Base-by-base conservation (phyloP, 148 eudicot species). In the Gaultheria prostrata region DNA sequence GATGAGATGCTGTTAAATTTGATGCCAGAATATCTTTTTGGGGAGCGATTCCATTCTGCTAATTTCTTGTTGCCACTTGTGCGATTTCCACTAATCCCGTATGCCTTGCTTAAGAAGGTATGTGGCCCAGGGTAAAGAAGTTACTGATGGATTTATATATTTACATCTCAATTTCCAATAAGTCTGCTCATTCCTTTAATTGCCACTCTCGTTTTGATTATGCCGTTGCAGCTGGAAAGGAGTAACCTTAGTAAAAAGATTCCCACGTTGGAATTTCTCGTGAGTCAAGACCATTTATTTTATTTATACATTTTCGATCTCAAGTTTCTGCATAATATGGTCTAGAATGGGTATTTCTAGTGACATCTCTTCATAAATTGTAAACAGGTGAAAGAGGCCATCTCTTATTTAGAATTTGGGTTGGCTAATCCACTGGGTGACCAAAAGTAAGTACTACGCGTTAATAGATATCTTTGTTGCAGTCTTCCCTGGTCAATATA, bases 321-420 rank as follows among this genome's bases (percentile, higher is more conserved):
- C 51, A 81, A 59, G 61, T 48, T 67, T 49, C 48, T 39, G 49
- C 28, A 70, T 14, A 48, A 48, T 67, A 48, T 79, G n/a, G 70
- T 4, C 4, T 54, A 57, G 10, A 11, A 17, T 6, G 1, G 82
- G 3, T 50, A 21, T 71, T 50, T 20, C 56, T 20, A 20, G 9
- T 65, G 63, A 69, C 13, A 53, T 83, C 30, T 46, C 18, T 67
- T 69, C 17, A 70, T 56, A 54, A 80, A 32, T 70, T 83, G 75
- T 80, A 78, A 78, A 30, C 90, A 95, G 98, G 95, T 96, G 84
- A 86, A 89, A 86, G 97, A 96, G 86, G 97, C 98, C 33, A 83
- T 88, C 43, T 56, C 76, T 77, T 89, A 85, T 85, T 83, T 82
- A 76, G 98, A 94, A 84, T 83, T 82, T 70, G 93, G 93, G 48